Percentiles rank a stretch among this genome's conserved stretches.
Conservation (phyloP, 805 yeast genomes). For the Myxozyma vanderwaltii region DNA sequence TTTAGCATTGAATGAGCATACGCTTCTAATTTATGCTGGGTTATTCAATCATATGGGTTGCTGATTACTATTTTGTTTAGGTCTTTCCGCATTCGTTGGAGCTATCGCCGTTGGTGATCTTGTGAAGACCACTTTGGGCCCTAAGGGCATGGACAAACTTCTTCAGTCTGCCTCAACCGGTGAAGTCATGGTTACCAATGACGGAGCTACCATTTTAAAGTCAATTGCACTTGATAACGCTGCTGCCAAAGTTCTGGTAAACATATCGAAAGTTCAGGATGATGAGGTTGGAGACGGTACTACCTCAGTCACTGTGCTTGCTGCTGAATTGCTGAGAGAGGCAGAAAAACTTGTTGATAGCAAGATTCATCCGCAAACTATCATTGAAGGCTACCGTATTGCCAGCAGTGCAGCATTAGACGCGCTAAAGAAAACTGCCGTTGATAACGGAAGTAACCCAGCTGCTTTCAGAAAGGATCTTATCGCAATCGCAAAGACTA, state of each 20-base stretch:
- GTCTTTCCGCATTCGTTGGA: conserved; percentile 90
- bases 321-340: conserved; percentile 93
- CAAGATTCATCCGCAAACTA: conserved; percentile 96
- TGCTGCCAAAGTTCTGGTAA: conserved; percentile 94
- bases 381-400: conserved; percentile 91
- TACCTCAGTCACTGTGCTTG: conserved; percentile 89
- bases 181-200: conserved; percentile 83
- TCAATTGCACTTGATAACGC: conserved; percentile 95
- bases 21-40: neutral
- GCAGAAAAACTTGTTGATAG: conserved; percentile 90
- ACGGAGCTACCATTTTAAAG: conserved; percentile 95
- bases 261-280: conserved; percentile 93
- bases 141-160: conserved; percentile 98
- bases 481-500: conserved; percentile 85
- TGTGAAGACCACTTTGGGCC: conserved; percentile 92
- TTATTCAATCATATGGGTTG: too few species aligned
- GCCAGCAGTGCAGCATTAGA: conserved; percentile 82
- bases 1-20: neutral
- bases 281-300: conserved; percentile 99
- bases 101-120: conserved; percentile 99
- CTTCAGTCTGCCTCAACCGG: conserved; percentile 84
- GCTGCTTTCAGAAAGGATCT: conserved; percentile 73
- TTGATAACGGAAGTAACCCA: conserved; percentile 63
- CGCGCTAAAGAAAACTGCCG: conserved; percentile 76
- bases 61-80: conserved; percentile 12